A percentile compares a stretch with the other conserved stretches of the same genome.
phyloP scores from a whole-genome alignment of 2,329 filamentous ascomycete species.

The Fusarium newnesense region DNA sequence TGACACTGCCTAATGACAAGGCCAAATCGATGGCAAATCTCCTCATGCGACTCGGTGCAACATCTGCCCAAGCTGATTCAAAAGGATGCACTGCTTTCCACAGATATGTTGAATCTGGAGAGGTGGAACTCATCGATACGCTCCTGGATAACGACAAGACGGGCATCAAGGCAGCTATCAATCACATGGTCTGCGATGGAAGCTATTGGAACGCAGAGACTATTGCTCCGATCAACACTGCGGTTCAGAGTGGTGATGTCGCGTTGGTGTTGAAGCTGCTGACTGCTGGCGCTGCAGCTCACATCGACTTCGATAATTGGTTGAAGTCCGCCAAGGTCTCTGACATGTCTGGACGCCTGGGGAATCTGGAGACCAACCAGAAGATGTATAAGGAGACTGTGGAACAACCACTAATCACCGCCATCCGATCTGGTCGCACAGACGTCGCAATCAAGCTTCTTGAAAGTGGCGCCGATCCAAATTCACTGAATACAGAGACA shows the following conservation, averaged over 20 bases:
- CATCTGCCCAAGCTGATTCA: slow-evolving; percentile 76
- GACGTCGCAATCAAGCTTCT: slow-evolving; percentile 68
- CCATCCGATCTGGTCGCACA: slow-evolving; percentile 57
- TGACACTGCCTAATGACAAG: slow-evolving; percentile 70
- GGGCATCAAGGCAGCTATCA: slow-evolving; percentile 71
- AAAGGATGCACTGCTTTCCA: slow-evolving; percentile 73
- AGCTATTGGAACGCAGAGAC: slow-evolving; percentile 49
- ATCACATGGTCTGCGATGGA: slow-evolving; percentile 65
- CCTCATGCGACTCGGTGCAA: slow-evolving; percentile 77
- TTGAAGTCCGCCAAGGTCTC: slow-evolving; percentile 65
- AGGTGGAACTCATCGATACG: slow-evolving; percentile 58
- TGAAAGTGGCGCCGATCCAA: slow-evolving; percentile 71
- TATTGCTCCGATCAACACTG: slow-evolving; percentile 65
- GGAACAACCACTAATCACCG: slow-evolving; percentile 75
- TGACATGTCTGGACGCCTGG: slow-evolving; percentile 45
- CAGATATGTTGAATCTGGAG: slow-evolving; percentile 65
- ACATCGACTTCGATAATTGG: slow-evolving; percentile 73
- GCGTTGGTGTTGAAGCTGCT: slow-evolving; percentile 70
- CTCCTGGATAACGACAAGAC: slow-evolving; percentile 67
- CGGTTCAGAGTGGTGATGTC: slow-evolving; percentile 64
- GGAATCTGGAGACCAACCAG: slow-evolving; percentile 60
- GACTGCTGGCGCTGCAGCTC: slow-evolving; percentile 67
- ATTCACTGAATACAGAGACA: slow-evolving; percentile 61
- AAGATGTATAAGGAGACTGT: slow-evolving; percentile 57
- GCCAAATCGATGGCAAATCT: slow-evolving; percentile 72